phyloP scores from a whole-genome alignment of 2,329 filamentous ascomycete genomes.

The Clonostachys solani region DNA sequence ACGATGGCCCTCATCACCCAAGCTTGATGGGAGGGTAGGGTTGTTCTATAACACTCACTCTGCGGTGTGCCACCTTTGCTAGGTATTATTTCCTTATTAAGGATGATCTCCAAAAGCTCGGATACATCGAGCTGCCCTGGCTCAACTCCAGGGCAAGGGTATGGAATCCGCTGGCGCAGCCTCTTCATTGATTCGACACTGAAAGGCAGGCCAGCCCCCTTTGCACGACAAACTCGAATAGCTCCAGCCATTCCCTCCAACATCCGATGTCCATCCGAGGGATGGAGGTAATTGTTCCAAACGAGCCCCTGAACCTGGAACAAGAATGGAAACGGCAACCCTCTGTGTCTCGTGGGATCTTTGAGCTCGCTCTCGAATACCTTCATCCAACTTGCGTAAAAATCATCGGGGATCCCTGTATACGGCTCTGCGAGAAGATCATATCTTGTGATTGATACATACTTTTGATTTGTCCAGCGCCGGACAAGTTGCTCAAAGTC shows the following conservation, averaged over 20 bases:
- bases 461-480: conserved; percentile 8
- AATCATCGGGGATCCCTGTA: conserved; percentile 2
- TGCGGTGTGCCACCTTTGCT: too few relatives aligned
- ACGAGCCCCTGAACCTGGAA: conserved; percentile 63
- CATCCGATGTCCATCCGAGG: conserved; percentile 42
- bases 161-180: conserved; percentile 47
- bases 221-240: conserved; percentile 14
- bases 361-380: conserved; percentile 23
- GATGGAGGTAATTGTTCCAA: conserved; percentile 58
- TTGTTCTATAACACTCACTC: conserved; percentile 18
- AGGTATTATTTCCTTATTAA: conserved; percentile 26
- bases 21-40: conserved; percentile 32
- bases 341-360: conserved; percentile 9
- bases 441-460: conserved; percentile 14
- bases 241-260: conserved; percentile 33
- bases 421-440: conserved; percentile 4
- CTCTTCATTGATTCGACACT: conserved; percentile 49
- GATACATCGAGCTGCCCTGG: conserved; percentile 30
- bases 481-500: conserved; percentile 18
- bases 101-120: conserved; percentile 31
- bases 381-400: conserved; percentile 11
- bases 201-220: conserved; percentile 25
- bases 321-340: conserved; percentile 45
- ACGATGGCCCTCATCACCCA: conserved; percentile 52
- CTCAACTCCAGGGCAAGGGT: conserved; percentile 45